Conservation (phyloP, 805 yeast species). For the Hanseniaspora valbyensis region DNA sequence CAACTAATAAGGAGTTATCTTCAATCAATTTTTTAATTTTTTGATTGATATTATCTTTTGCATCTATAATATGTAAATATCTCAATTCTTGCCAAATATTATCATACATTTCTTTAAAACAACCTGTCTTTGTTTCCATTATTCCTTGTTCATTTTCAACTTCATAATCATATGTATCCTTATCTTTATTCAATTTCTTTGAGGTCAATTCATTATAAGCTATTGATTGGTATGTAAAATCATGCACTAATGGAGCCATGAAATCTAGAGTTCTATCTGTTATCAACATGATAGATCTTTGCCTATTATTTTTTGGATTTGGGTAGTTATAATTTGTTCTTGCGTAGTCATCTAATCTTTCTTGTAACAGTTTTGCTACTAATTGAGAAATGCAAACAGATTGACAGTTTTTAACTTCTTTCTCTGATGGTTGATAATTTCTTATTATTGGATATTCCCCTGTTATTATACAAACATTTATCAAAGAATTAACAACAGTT, state of each 20-base stretch:
- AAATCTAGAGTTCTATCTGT: conserved; percentile 78
- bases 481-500: conserved; percentile 51
- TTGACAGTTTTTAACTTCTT: conserved; percentile 37
- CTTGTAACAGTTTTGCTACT: conserved; percentile 63
- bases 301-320: conserved; percentile 42
- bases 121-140: conserved; percentile 36
- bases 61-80: conserved; percentile 66
- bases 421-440: conserved; percentile 45
- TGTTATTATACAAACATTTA: conserved; percentile 61
- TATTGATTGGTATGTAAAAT: conserved; percentile 85
- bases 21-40: conserved; percentile 54
- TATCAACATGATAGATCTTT: conserved; percentile 62
- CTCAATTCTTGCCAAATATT: conserved; percentile 61
- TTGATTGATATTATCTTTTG: conserved; percentile 48
- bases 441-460: conserved; percentile 86
- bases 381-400: conserved; percentile 54
- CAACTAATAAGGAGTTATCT: conserved; percentile 66
- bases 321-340: conserved; percentile 58
- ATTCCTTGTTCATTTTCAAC: conserved; percentile 45
- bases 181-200: conserved; percentile 19
- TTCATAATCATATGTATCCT: conserved; percentile 41
- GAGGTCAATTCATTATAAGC: conserved; percentile 54
- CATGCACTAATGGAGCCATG: conserved; percentile 76
- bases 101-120: conserved; percentile 45
- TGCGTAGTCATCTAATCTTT: conserved; percentile 62